Base-by-base conservation (phyloP, 2,329 filamentous ascomycete genomes). In the Neoscytalidium dimidiatum region DNA sequence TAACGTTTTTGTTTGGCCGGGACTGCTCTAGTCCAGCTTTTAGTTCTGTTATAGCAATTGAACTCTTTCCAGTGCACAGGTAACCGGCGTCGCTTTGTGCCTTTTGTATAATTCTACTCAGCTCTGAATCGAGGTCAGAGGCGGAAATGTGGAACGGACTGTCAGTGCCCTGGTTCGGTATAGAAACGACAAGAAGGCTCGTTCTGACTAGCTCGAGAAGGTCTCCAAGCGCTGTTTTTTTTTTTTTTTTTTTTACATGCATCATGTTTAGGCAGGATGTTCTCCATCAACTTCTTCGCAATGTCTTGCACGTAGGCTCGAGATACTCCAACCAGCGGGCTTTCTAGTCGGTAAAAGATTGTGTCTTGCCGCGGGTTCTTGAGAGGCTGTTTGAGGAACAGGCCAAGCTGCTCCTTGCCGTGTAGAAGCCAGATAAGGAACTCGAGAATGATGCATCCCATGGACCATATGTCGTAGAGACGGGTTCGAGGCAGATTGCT, bases 361-460 rank as follows among this genome's bases (percentile, higher is more conserved):
- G 49, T 52, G 4, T 46, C 43, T 23, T 23, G 43, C 4, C 23
- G 43, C n/a, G 4, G 17, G n/a, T n/a, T 49, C n/a, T 62, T 23
- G 44, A 62, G 46, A 5, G 56, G 8, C 14, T 66, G 62, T 11
- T 43, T 4, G 7, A 21, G 35, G 31, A 69, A 68, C 3, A 23
- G 43, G 4, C 65, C 29, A 2, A 58, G 62, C 2, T 17, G 64
- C 0, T 69, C 44, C 1, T 66, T 58, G 0, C 72, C 72, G 28
- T 71, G 69, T 0, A 73, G 26, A 0, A 73, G 17, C 72, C 71
- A 74, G 0, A 72, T 62, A 3, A 71, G 65, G 33, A 69, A 70
- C 49, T 74, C 70, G 1, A 73, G 57, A 8, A 57, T 68, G 19
- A 74, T 69, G 58, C 72, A 74, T 4, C 72, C 72, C 67, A 74